Conservation (phyloP, 345 rosid genomes). For the Melastoma malabathricum region DNA sequence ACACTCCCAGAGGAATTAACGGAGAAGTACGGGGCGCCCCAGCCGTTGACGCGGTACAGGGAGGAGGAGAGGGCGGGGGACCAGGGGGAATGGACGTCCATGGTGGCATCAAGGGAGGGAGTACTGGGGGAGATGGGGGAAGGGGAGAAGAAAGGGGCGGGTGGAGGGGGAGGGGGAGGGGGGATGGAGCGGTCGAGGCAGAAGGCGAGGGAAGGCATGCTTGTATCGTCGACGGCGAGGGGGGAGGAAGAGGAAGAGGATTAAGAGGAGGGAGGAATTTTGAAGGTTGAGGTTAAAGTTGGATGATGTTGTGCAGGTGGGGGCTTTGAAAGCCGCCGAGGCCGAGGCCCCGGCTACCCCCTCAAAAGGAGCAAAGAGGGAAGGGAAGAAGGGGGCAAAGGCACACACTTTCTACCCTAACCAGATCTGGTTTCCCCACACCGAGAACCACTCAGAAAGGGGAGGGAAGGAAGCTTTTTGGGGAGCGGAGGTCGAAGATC, state of each 20-base stretch:
- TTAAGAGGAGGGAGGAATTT: constrained; percentile 8
- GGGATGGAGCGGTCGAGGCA: constrained; percentile 60
- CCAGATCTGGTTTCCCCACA: constrained; percentile 2
- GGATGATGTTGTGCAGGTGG: constrained; percentile 35
- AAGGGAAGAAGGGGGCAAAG: constrained; percentile 15
- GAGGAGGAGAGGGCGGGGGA: constrained; percentile 50
- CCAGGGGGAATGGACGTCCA: constrained; percentile 31
- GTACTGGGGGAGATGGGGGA: constrained; percentile 12
- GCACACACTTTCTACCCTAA: constrained; percentile 9
- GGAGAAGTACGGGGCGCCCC: constrained; percentile 88
- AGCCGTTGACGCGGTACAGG: constrained; percentile 56
- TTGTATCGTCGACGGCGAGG: constrained; percentile 23
- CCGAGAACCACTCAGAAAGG: too few species aligned
- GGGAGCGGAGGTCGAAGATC: too few species aligned
- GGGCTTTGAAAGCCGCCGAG: constrained; percentile 99
- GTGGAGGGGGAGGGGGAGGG: constrained; percentile 49
- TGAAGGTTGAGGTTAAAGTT: constrained; percentile 4
- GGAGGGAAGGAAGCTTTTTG: too few species aligned
- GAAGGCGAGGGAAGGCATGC: constrained; percentile 77
- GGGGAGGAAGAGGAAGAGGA: constrained; percentile 9
- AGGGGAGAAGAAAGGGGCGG: constrained; percentile 24
- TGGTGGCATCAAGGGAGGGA: constrained; percentile 6
- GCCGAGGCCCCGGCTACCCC: constrained; percentile 99
- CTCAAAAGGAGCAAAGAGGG: constrained; percentile 75
- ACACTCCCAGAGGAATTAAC: constrained; percentile 63